These are phyloP conservation scores for Amylostereum areolatum DNA, from an alignment of 1,284 basidiomycete species.

Conservation along the genomic window DNA sequence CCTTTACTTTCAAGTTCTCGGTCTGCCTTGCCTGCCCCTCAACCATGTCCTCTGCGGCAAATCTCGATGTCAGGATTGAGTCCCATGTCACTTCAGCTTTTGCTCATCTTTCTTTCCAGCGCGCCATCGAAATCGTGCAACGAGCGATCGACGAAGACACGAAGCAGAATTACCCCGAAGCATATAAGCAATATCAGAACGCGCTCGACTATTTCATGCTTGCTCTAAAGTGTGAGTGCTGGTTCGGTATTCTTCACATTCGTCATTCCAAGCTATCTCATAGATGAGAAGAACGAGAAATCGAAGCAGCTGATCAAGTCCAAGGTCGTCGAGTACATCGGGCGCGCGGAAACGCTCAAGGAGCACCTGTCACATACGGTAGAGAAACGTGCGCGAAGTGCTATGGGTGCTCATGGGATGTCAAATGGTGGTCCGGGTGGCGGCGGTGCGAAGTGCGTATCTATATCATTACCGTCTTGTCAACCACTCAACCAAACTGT, in stretches of 20 bases:
- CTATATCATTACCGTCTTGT: background rate
- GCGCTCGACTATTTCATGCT: conserved; percentile 98
- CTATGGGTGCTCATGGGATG: conserved; percentile 76
- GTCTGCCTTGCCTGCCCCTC: no score
- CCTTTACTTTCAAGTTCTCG: no score
- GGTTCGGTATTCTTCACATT: background rate
- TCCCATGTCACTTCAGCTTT: no score
- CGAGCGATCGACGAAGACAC: conserved; percentile 93
- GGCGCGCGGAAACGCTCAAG: conserved; percentile 90
- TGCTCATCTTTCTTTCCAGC: conserved; percentile 37
- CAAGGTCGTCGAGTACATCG: conserved; percentile 92
- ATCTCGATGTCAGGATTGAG: no score
- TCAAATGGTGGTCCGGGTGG: conserved; percentile 57
- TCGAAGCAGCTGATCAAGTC: conserved; percentile 83
- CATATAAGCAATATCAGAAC: conserved; percentile 94
- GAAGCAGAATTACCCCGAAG: conserved; percentile 91
- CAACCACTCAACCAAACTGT: background rate
- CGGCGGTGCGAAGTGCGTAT: conserved; percentile 60
- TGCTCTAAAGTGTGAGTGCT: conserved; percentile 64
- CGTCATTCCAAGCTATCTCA: background rate
- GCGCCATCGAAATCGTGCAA: conserved; percentile 93
- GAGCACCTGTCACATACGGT: conserved; percentile 62
- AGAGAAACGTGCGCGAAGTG: conserved; percentile 70
- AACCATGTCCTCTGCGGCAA: no score
- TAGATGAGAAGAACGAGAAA: conserved; percentile 96